Base-by-base conservation (phyloP, 805 yeast species). In the Candida chilensis region DNA sequence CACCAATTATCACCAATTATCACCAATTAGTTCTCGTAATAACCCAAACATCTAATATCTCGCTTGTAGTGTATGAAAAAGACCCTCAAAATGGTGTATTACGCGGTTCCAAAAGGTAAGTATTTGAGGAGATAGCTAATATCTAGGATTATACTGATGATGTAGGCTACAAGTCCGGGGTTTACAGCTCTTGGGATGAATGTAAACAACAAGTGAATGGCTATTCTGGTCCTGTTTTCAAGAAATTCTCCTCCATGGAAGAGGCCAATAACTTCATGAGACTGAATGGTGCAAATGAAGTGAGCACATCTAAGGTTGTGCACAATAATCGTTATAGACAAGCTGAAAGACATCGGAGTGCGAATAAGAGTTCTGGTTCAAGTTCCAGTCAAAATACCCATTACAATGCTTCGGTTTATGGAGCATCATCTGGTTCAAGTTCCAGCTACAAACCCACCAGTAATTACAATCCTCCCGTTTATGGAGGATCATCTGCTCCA, bases 171-270 rank as follows among this genome's bases (percentile, higher is more conserved):
- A 33, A 36, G 2, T 43, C 54, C 2, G 95, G 94, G 1, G 59
- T 85, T 1, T 85, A 55, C 50, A 39, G 33, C 5, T 49, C 50
- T 13, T 86, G 95, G 95, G 45, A 48, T 1, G 72, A 64, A 4
- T 74, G 79, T 33, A 56, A 65, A 31, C 38, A 40, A 0, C 70
- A 73, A 27, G 81, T 77, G 1, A 39, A 43, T 5, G 85, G 88
- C 0, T 78, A 48, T 39, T 34, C 66, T 3, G 72, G 74, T 3
- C 80, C 86, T 5, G 42, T 47, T 10, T 78, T 47, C 52, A 80
- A 78, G 49, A 67, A 68, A 39, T 83, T 83, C 44, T 38, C 45
- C 8, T 50, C 70, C 2, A 32, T 17, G 1, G 39, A 40, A 1
- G 82, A 64, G 17, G 94, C 94, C 0, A 34, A 45, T 16, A 51